Percentiles rank a stretch among this genome's conserved stretches.
phyloP scores from a whole-genome alignment of 2,329 filamentous ascomycete species.

The Ophiosphaerella herpotricha region DNA sequence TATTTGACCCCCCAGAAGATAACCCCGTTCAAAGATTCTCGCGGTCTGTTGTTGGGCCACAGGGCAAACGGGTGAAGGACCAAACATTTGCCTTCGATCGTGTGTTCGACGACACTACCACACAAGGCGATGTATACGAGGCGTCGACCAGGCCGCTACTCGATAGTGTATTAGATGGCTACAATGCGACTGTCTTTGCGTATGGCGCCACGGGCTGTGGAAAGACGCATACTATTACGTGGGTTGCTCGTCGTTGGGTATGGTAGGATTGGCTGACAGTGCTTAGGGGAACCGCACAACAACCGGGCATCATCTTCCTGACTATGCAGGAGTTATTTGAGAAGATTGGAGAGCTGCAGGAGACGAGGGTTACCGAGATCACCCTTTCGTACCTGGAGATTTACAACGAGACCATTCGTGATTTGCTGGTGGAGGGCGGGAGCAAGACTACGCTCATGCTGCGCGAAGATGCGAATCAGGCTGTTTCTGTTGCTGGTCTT shows the following conservation, averaged over 20 bases:
- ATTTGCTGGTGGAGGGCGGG: conserved; percentile 83
- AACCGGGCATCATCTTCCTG: conserved; percentile 96
- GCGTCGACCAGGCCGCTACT: conserved; percentile 86
- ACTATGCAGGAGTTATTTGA: conserved; percentile 99
- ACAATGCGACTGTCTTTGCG: conserved; percentile 98
- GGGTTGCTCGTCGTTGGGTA: conserved; percentile 16
- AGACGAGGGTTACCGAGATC: conserved; percentile 87
- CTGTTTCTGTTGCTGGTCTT: conserved; percentile 86
- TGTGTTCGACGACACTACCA: conserved; percentile 94
- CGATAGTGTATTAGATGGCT: conserved; percentile 93
- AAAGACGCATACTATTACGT: conserved; percentile 92
- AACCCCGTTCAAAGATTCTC: conserved; percentile 88
- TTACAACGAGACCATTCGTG: conserved; percentile 98
- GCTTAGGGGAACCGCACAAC: conserved; percentile 74
- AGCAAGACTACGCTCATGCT: conserved; percentile 87
- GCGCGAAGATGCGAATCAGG: conserved; percentile 90
- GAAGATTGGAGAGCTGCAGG: conserved; percentile 82
- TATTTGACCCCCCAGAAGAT: conserved; percentile 97
- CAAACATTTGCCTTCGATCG: conserved; percentile 96
- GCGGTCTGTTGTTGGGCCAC: conserved; percentile 69
- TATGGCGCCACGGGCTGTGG: conserved; percentile 98
- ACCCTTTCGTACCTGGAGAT: conserved; percentile 96
- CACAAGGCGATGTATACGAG: conserved; percentile 93
- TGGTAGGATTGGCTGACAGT: conserved; percentile 18
- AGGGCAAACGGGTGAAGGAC: conserved; percentile 92